Evolutionary conservation across 1,139 yeast genomes (phyloP), one percentile per base, ranked within the genome.

Genomic region (Scheffersomyces lignicola): DNA sequence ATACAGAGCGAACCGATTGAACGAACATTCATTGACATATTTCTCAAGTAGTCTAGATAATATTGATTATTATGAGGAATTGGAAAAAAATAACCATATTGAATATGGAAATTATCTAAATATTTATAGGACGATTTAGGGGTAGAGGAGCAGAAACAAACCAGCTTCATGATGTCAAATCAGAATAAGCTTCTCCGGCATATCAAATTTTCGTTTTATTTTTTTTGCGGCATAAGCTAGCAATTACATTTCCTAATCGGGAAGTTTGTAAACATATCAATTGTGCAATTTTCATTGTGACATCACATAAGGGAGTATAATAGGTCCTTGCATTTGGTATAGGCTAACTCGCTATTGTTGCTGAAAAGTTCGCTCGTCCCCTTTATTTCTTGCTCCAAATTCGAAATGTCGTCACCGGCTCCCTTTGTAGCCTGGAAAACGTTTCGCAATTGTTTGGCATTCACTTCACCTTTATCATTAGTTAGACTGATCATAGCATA

Each of bases 271-370:
- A 38, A 40, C 24, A 40, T 21, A 18, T 35, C 34, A n/a, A n/a
- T n/a, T n/a, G n/a, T n/a, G n/a, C 29, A 15, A 11, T 13, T 24
- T 29, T 13, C 15, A n/a, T 24, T 18, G 25, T 17, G 11, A 7
- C 24, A 22, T 11, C 11, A 18, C 11, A 29, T 18, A 14, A 43
- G 33, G 32, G 24, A 32, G 24, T 37, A 29, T 16, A 29, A 33
- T 11, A 51, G 38, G 29, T 49, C 56, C 31, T 45, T 44, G 22
- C 51, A 43, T 26, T 31, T 45, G n/a, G 40, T 37, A 9, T 38
- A 29, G 7, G 52, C 53, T 22, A 26, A 27, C 2, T 18, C 27
- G 5, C 39, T 33, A 20, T 48, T 41, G 7, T 30, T 16, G 9
- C 32, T 34, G 25, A 40, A 41, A 12, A 37, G 26, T 4, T 25